Base-by-base conservation (phyloP, 75 land plant genomes). In the Adiantum capillusveneris region DNA sequence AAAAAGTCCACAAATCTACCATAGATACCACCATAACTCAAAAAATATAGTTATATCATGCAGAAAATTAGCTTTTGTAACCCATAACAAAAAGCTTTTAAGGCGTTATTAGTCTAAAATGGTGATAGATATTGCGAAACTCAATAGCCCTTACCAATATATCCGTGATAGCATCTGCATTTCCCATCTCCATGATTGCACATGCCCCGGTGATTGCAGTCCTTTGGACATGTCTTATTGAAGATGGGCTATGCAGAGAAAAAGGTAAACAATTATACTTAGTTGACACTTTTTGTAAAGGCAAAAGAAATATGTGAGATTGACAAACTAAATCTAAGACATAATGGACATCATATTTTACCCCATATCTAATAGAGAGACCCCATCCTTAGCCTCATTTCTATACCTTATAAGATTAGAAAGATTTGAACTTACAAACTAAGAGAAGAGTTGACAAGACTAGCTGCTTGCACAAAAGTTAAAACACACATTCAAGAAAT, bases 91-190 rank as follows among this genome's bases (percentile, higher is more conserved):
- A 1, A 18, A 25, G 3, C 25, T 5, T 3, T 53, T 25, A 24
- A 25, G 29, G 6, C 18, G 5, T 18, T 21, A 3, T 6, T 14
- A n/a, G 18, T 6, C 3, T 46, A 26, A 11, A 3, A 44, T n/a
- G 28, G 20, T 6, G 1, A 61, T 43, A 3, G 9, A 61, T 41
- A 25, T 16, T 16, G 22, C 19, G 2, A 31, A 29, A 20, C 52
- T 19, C 6, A 26, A 1, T 25, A 46, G 21, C 25, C 11, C 82
- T 64, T 27, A 92, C 98, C 98, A 49, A 53, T 42, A 62, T 52
- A 92, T 43, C 98, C 98, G 76, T 85, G 95, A 69, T 83, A 92
- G 64, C 98, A 92, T 21, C 84, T 80, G 75, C 98, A 88, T 58
- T 76, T 65, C 31, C 87, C 95, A 24, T 85, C 69, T 57, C 85